Conservation (phyloP, 2,329 filamentous ascomycete genomes). For the Ilyonectria destructans region DNA sequence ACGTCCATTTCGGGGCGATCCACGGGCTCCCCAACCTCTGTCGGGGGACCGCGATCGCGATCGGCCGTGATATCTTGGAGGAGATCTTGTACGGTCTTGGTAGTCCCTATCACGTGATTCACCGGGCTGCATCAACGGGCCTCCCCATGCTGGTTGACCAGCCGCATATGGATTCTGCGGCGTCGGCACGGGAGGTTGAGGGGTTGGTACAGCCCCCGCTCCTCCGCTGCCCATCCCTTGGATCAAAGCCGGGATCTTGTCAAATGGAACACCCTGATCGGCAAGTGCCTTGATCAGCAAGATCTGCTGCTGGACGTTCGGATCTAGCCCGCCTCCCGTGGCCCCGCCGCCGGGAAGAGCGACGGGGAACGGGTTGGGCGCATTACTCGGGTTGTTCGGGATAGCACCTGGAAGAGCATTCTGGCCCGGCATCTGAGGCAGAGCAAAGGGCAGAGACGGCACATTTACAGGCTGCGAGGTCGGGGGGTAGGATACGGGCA, state of each 20-base stretch:
- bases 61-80: slow-evolving; percentile 71
- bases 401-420: slow-evolving; percentile 52
- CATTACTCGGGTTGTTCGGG: slow-evolving; percentile 49
- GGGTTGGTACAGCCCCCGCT: slow-evolving; percentile 52
- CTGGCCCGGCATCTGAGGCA: slow-evolving; percentile 56
- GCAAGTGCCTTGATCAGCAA: slow-evolving; percentile 83
- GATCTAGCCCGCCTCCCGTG: slow-evolving; percentile 60
- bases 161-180: slow-evolving; percentile 62
- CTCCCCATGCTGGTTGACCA: slow-evolving; percentile 53
- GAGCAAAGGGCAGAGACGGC: slow-evolving; percentile 62
- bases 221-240: slow-evolving; percentile 64
- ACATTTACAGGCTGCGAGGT: slow-evolving; percentile 74
- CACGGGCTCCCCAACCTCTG: slow-evolving; percentile 78
- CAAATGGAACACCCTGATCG: slow-evolving; percentile 82
- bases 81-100: slow-evolving; percentile 75
- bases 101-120: slow-evolving; percentile 72
- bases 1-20: slow-evolving; percentile 74
- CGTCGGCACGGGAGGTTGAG: slow-evolving; percentile 59
- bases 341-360: slow-evolving; percentile 49
- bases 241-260: slow-evolving; percentile 79
- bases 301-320: slow-evolving; percentile 79
- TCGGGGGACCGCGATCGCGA: slow-evolving; percentile 87
- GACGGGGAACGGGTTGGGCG: slow-evolving; percentile 52
- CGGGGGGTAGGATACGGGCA: slow-evolving; percentile 58
- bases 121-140: slow-evolving; percentile 52